Conservation (phyloP, 2,329 filamentous ascomycete genomes). For the Claviceps capensis region DNA sequence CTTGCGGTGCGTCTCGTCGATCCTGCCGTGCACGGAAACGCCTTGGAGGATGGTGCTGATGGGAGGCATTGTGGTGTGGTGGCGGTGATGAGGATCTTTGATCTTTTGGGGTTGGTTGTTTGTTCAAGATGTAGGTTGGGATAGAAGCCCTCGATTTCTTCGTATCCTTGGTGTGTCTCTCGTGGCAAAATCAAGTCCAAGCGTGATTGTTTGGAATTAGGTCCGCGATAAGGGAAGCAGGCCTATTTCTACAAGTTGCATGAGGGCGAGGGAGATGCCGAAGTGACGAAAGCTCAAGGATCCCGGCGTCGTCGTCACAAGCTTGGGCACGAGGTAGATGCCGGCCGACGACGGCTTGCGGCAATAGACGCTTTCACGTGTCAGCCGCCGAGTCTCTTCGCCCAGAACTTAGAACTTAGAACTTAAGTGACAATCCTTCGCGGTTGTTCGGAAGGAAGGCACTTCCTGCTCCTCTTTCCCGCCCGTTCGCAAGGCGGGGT, state of each 20-base stretch:
- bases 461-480: no score
- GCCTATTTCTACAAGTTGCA: no score
- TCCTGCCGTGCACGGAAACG: constrained; percentile 68
- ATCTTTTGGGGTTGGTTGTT: not conserved
- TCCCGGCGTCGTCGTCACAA: not conserved
- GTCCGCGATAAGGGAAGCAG: no score
- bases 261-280: not conserved
- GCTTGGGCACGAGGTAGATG: no score
- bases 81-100: not conserved
- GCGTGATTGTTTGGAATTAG: no score
- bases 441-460: no score
- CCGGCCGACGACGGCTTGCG: no score
- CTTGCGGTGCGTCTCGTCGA: constrained; percentile 71
- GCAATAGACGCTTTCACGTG: not conserved
- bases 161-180: no score
- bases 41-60: constrained; percentile 72
- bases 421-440: no score
- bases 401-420: not conserved
- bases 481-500: not conserved
- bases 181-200: not conserved
- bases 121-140: no score
- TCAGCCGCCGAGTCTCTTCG: not conserved
- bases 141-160: no score
- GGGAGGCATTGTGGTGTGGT: constrained; percentile 40
- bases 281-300: not conserved